phyloP scores from a whole-genome alignment of 139 green algal genomes.

The Prasinococcaceae sp. region DNA sequence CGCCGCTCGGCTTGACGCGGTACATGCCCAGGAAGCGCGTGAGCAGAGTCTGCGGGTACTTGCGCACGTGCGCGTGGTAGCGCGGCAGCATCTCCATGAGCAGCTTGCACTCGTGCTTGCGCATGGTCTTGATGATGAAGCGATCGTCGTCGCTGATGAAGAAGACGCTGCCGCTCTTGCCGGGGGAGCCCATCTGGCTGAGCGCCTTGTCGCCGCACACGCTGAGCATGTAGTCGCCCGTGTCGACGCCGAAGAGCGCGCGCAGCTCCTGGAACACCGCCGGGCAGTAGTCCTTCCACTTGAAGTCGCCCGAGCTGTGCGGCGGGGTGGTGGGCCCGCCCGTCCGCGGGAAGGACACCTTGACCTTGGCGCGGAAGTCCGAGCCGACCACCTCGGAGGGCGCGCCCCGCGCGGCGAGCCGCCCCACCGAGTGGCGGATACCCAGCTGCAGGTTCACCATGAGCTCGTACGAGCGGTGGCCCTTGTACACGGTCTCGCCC shows the following conservation, averaged over 20 bases:
- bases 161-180: slow-evolving; percentile 73
- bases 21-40: slow-evolving; percentile 84
- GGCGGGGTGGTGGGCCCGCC: slow-evolving; percentile 45
- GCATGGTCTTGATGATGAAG: slow-evolving; percentile 64
- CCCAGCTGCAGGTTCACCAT: slow-evolving; percentile 88
- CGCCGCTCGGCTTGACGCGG: slow-evolving; percentile 53
- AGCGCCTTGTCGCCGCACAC: slow-evolving; percentile 66
- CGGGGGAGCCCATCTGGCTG: slow-evolving; percentile 74
- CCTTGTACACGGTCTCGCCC: slow-evolving; percentile 74
- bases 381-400: too few relatives aligned
- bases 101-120: slow-evolving; percentile 51
- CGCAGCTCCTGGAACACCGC: slow-evolving; percentile 64
- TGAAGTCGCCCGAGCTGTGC: slow-evolving; percentile 55
- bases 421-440: slow-evolving; percentile 36
- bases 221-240: slow-evolving; percentile 56
- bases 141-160: slow-evolving; percentile 62
- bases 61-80: slow-evolving; percentile 61
- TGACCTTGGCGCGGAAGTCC: neutral
- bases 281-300: slow-evolving; percentile 89
- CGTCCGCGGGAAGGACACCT: slow-evolving; percentile 47
- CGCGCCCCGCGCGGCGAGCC: too few relatives aligned
- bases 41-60: slow-evolving; percentile 51
- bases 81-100: slow-evolving; percentile 58
- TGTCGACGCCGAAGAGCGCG: slow-evolving; percentile 49
- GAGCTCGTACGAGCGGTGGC: slow-evolving; percentile 75